A percentile compares a stretch with the other conserved stretches of the same genome.
Conservation (phyloP, 2,329 filamentous ascomycete species). For the Pezicula radicicola region DNA sequence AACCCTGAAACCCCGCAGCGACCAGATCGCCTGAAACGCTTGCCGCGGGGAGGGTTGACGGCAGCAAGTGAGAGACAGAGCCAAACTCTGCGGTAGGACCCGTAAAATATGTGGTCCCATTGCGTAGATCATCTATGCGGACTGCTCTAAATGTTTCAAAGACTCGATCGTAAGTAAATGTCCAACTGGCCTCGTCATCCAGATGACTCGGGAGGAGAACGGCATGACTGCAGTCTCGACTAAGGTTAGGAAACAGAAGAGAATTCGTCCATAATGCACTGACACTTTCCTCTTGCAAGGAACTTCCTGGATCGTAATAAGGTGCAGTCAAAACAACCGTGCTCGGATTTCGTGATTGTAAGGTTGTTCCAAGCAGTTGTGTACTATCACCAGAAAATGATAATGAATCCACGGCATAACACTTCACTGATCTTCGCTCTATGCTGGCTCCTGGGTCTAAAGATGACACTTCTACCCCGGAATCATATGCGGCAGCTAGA, state of each 20-base stretch:
- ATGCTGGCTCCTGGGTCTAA: slow-evolving; percentile 60
- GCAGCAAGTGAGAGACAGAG: slow-evolving; percentile 57
- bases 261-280: slow-evolving; percentile 82
- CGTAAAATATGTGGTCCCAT: slow-evolving; percentile 77
- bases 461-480: slow-evolving; percentile 84
- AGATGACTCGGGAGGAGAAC: slow-evolving; percentile 50
- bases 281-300: slow-evolving; percentile 63
- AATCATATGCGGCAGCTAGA: slow-evolving; percentile 79
- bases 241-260: slow-evolving; percentile 80
- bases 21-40: slow-evolving; percentile 70
- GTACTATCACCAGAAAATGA: slow-evolving; percentile 76
- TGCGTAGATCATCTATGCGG: slow-evolving; percentile 69
- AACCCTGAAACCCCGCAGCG: slow-evolving; percentile 69
- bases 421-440: slow-evolving; percentile 74
- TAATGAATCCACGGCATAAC: slow-evolving; percentile 70
- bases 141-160: slow-evolving; percentile 78
- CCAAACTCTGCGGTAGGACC: slow-evolving; percentile 56
- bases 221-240: slow-evolving; percentile 74
- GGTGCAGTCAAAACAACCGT: slow-evolving; percentile 78
- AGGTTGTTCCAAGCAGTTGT: slow-evolving; percentile 73
- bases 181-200: slow-evolving; percentile 67
- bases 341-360: slow-evolving; percentile 59
- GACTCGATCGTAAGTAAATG: slow-evolving; percentile 73
- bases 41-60: slow-evolving; percentile 66
- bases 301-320: slow-evolving; percentile 71